These are phyloP conservation scores for Mycena indigotica DNA, from an alignment of 768 basidiomycete genomes.

Conservation along the genomic window DNA sequence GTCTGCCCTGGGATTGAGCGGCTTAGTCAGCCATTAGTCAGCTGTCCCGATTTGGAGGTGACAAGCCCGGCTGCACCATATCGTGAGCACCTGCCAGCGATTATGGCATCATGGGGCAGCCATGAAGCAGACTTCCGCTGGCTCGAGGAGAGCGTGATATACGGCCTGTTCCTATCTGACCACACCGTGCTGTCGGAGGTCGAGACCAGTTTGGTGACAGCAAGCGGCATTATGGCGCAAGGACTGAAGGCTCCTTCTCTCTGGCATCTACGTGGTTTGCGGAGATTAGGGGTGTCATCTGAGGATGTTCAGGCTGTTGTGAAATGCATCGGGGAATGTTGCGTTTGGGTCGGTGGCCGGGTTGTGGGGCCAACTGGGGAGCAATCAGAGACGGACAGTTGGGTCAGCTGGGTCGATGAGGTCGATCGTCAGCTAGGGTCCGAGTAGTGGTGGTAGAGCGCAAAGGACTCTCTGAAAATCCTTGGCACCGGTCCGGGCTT, in stretches of 20 bases:
- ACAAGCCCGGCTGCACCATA: too few species aligned
- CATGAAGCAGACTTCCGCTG: slow-evolving; percentile 1
- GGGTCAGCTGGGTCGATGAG: not conserved
- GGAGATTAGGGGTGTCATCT: not conserved
- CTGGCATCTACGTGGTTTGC: slow-evolving; percentile 1
- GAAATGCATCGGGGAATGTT: not conserved
- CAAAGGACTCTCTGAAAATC: too few species aligned
- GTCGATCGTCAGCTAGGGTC: not conserved
- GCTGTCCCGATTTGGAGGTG: too few species aligned
- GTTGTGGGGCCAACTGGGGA: not conserved
- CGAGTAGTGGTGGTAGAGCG: too few species aligned
- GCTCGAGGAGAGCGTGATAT: slow-evolving; percentile 2
- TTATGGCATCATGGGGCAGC: not conserved
- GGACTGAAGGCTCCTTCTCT: not conserved
- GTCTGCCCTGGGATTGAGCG: too few species aligned
- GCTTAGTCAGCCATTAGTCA: too few species aligned
- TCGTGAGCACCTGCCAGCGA: not conserved
- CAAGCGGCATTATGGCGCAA: not conserved
- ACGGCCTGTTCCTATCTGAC: slow-evolving; percentile 3
- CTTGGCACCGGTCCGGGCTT: not conserved
- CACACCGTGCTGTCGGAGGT: not conserved
- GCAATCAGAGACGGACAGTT: not conserved
- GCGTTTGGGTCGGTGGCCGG: not conserved
- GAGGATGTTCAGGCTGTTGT: not conserved
- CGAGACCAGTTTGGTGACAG: not conserved